Evolutionary conservation across 768 basidiomycete genomes (phyloP), one percentile per base, ranked within the genome.

Genomic region (Neoboletus magnificus): DNA sequence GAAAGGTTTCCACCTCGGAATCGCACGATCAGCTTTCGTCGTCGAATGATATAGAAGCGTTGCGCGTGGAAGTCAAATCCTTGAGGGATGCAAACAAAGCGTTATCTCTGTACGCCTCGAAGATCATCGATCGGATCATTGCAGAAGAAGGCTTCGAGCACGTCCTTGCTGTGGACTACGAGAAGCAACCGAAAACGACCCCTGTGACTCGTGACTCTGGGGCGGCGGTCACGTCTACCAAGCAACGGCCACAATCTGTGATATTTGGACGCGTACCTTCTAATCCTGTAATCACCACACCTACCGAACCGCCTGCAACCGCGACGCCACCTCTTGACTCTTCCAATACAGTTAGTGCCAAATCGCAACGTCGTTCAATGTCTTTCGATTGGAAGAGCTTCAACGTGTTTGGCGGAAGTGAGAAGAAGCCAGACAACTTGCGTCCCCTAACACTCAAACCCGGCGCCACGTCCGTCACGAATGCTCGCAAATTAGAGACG

Each of bases 81-180:
- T 82, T 98, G 71, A 91, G 89, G 69, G 95, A 97, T 68, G 93
- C 93, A 42, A 98, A 97, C 77, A 96, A 96, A 71, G 95, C 95
- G 1, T 77, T 98, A 13, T 93, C 93, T 18, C 74, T 98, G 39
- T 98, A 98, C 66, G 93, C 95, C 5, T 93, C 92, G 44, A 98
- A 98, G 79, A 98, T 98, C 62, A 91, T 98, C 65, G 96, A 98
- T 76, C 85, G 95, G 43, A 97, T 98, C 67, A 96, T 98, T 63
- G 82, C 89, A 1, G 89, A 95, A 71, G 95, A 97, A 72, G 94
- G 94, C 23, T 98, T 96, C 73, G 96, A 98, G 71, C 93, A 96
- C 64, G 90, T 98, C 52, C 83, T 98, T 35, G 91, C 95, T n/a
- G 86, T 83, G 43, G 95, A 98, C 71, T 96, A 91, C 63, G 89